Base-by-base conservation (phyloP, 2,329 filamentous ascomycete genomes). In the Trichoderma harzianum region DNA sequence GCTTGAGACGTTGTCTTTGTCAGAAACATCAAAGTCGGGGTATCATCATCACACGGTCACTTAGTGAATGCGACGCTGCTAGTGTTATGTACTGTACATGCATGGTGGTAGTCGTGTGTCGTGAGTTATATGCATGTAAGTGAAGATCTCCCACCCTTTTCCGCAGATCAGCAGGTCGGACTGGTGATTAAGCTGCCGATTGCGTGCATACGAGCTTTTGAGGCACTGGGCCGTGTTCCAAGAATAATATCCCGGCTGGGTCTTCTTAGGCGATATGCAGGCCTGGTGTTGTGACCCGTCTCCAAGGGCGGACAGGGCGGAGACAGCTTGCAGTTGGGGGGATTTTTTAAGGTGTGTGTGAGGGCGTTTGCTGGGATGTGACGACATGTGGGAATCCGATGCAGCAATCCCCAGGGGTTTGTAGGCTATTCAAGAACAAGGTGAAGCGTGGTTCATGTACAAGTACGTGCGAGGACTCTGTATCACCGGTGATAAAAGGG, bases 271-370 rank as follows among this genome's bases (percentile, higher is more conserved):
- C 55, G 18, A 62, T 69, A 69, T 69, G 67, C 67, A 69, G 57
- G 67, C 39, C 34, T 61, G 67, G 67, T 69, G 67, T 69, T 62
- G 67, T 69, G 67, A 69, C 67, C 57, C 39, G 67, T 51, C 16
- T 62, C 6, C 67, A 53, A 69, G 57, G 67, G 57, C 66, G 39
- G 55, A 61, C 28, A 34, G 36, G 66, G 55, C 39, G 67, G 57
- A 61, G 66, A 34, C 16, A 51, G 66, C 55, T 21, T 21, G 28
- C 5, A 34, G 62, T 21, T 65, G 5, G 43, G 43, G 43, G 18
- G 10, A 21, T 21, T 47, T 43, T 36, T 14, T 24, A 8, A n/a
- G 30, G 26, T 65, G 26, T 58, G n/a, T 30, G 34, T 60, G 28
- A 32, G n/a, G 30, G 57, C 18, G 32, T 34, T 34, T 34, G 8